phyloP scores from a whole-genome alignment of 2,329 filamentous ascomycete genomes.

The Trichoderma gracile region DNA sequence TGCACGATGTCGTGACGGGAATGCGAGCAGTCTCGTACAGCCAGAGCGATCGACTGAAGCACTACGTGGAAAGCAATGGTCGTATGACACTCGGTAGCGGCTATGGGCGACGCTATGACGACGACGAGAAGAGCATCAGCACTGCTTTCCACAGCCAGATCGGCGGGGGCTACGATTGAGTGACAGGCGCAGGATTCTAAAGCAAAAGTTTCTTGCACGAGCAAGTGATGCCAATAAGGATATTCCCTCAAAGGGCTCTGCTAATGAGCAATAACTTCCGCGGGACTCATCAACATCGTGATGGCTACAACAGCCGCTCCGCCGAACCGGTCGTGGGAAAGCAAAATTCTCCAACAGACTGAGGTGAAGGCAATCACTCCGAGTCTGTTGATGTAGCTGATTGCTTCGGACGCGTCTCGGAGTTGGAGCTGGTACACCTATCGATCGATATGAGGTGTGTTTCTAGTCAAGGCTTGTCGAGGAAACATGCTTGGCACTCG shows the following conservation, averaged over 20 bases:
- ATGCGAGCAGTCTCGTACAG: conserved; percentile 60
- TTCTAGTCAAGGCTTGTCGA: conserved; percentile 7
- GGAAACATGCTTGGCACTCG: conserved; percentile 5
- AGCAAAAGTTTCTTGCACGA: conserved; percentile 27
- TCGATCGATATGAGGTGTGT: conserved; percentile 10
- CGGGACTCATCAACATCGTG: conserved; percentile 8
- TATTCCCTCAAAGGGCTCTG: conserved; percentile 23
- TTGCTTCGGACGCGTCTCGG: conserved; percentile 12
- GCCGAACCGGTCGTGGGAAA: conserved; percentile 5
- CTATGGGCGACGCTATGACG: conserved; percentile 73
- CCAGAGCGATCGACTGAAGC: conserved; percentile 76
- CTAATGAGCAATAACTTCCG: conserved; percentile 15
- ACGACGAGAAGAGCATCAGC: conserved; percentile 93
- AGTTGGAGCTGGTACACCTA: conserved; percentile 8
- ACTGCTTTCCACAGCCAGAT: conserved; percentile 97
- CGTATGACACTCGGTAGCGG: conserved; percentile 67
- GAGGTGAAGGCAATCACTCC: neutral
- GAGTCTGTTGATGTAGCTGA: conserved; percentile 9
- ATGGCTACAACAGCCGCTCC: conserved; percentile 21
- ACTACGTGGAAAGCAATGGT: conserved; percentile 85
- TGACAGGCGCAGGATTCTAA: conserved; percentile 25
- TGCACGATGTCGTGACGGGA: conserved; percentile 72
- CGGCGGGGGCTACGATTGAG: conserved; percentile 62
- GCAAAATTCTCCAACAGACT: neutral
- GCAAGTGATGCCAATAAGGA: conserved; percentile 35